Percentiles rank a stretch among this genome's conserved stretches.
These are phyloP conservation scores for Fusarium xylarioides DNA, from an alignment of 2,329 filamentous ascomycete species.

Conservation along the genomic window DNA sequence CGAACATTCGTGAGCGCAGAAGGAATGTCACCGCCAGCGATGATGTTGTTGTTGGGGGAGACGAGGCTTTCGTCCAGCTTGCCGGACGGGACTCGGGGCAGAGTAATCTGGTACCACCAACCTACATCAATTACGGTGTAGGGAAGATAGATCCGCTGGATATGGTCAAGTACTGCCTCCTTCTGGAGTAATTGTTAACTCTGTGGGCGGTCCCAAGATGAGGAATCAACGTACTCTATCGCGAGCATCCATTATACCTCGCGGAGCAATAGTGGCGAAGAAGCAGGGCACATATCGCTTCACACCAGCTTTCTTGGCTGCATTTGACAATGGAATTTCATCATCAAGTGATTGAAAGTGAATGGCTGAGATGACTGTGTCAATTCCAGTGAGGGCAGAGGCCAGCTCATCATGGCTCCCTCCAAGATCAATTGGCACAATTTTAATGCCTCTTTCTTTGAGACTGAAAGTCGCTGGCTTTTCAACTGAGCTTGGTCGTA, in stretches of 20 bases:
- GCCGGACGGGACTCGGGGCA: slow-evolving; percentile 2
- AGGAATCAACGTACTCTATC: not conserved
- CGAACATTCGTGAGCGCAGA: not conserved
- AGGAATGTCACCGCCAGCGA: not conserved
- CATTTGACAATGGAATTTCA: slow-evolving; percentile 57
- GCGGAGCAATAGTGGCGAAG: slow-evolving; percentile 56
- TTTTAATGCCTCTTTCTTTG: slow-evolving; percentile 52
- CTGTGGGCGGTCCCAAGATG: not conserved
- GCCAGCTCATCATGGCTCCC: slow-evolving; percentile 53
- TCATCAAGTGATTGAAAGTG: slow-evolving; percentile 50
- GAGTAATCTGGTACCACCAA: slow-evolving; percentile 10
- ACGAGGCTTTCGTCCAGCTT: not conserved
- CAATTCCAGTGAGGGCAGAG: slow-evolving; percentile 51
- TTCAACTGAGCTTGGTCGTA: slow-evolving; percentile 55
- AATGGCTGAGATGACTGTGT: slow-evolving; percentile 53
- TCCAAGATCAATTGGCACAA: slow-evolving; percentile 55
- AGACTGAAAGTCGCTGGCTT: slow-evolving; percentile 56
- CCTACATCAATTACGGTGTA: slow-evolving; percentile 52
- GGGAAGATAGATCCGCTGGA: slow-evolving; percentile 57
- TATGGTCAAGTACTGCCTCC: slow-evolving; percentile 59
- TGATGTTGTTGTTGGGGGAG: slow-evolving; percentile 3
- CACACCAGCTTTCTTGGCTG: slow-evolving; percentile 59
- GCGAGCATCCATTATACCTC: slow-evolving; percentile 44
- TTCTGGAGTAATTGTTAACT: slow-evolving; percentile 46
- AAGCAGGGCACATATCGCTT: slow-evolving; percentile 62